Evolutionary conservation across 345 rosid genomes (phyloP).

Genomic region (Chamaenerion angustifolium): DNA sequence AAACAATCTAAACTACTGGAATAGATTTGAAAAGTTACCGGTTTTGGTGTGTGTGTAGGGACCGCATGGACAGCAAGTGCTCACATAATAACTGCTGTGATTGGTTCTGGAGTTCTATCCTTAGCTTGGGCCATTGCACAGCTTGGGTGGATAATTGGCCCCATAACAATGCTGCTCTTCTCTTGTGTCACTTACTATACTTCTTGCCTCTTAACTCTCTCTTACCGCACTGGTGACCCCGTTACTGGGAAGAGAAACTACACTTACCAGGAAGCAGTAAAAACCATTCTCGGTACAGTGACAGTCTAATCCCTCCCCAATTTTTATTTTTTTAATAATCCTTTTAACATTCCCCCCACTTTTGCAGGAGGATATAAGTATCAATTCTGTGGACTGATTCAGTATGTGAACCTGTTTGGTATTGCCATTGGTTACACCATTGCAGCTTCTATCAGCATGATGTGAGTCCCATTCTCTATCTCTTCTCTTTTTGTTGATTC

Average conservation of each 20-base stretch:
- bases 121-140: conserved; percentile 39
- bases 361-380: conserved; percentile 46
- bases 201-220: conserved; percentile 33
- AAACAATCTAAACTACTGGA: neutral
- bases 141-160: conserved; percentile 41
- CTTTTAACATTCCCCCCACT: neutral
- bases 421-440: conserved; percentile 66
- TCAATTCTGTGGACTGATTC: conserved; percentile 52
- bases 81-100: conserved; percentile 36
- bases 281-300: conserved; percentile 26
- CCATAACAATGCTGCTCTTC: conserved; percentile 23
- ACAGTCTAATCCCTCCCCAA: neutral
- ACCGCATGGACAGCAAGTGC: conserved; percentile 32
- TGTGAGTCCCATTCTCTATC: conserved; percentile 21
- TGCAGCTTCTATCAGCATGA: conserved; percentile 55
- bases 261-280: conserved; percentile 51
- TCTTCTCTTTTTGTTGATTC: conserved; percentile 1
- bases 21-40: neutral
- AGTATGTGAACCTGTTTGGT: conserved; percentile 61
- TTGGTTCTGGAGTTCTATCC: conserved; percentile 37
- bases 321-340: neutral
- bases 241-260: conserved; percentile 36
- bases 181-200: conserved; percentile 31
- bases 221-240: conserved; percentile 42
- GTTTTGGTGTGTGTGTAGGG: conserved; percentile 11